phyloP scores from a whole-genome alignment of 2,329 filamentous ascomycete species.

The Epichloe coenophiala region DNA sequence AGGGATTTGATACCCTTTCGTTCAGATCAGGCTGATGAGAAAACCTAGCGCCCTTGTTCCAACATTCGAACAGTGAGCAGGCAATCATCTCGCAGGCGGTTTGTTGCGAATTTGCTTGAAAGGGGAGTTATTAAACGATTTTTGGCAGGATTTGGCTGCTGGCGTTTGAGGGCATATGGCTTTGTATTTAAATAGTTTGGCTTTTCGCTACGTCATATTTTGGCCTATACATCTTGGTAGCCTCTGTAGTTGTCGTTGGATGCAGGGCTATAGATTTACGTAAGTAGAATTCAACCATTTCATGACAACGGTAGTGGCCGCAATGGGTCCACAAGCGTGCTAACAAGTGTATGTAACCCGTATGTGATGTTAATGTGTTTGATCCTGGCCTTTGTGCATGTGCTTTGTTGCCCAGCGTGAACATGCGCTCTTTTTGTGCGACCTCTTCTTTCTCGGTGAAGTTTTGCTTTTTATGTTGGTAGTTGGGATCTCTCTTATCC shows the following conservation, averaged over 20 bases:
- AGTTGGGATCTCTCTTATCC: neutral
- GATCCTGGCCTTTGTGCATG: neutral
- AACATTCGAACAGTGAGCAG: neutral
- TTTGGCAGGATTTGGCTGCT: slow-evolving; percentile 19
- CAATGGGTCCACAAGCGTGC: neutral
- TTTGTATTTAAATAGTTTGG: slow-evolving; percentile 12
- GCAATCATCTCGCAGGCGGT: neutral
- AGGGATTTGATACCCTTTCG: neutral
- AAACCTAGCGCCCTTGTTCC: neutral
- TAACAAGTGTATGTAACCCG: too few relatives aligned
- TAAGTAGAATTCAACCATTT: neutral
- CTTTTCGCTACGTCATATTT: neutral
- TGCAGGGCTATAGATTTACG: neutral
- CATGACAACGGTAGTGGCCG: neutral
- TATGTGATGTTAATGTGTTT: neutral
- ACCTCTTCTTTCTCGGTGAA: neutral
- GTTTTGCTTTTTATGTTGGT: neutral
- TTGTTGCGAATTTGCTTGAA: slow-evolving; percentile 16
- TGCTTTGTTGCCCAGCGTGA: neutral
- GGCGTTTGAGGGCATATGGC: slow-evolving; percentile 22
- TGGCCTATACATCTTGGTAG: slow-evolving; percentile 12
- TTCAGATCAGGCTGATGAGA: neutral
- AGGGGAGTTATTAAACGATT: slow-evolving; percentile 9
- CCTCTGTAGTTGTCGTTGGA: neutral
- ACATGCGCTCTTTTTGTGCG: neutral